phyloP scores from a whole-genome alignment of 1,139 yeast genomes.

The Saccharomyces hybrid region DNA sequence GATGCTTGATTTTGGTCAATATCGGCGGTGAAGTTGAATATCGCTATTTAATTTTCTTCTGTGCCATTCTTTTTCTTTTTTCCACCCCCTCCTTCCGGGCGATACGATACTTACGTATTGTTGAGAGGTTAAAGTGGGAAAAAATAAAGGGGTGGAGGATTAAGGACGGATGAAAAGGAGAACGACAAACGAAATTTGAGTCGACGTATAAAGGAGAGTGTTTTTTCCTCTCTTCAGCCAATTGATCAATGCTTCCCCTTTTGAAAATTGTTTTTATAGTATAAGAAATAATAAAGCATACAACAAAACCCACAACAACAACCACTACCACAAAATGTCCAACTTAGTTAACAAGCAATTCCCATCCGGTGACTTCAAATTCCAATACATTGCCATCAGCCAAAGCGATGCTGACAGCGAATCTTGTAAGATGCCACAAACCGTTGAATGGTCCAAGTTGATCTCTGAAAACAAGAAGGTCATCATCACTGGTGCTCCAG shows the following conservation, averaged over 20 bases:
- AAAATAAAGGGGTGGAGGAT: not conserved
- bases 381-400: constrained; percentile 25
- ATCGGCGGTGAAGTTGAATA: not conserved
- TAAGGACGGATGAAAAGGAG: not conserved
- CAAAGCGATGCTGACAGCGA: constrained; percentile 16
- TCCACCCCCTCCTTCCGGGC: not conserved
- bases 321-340: constrained; percentile 5
- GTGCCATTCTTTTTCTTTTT: not conserved
- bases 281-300: no score
- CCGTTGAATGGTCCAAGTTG: constrained; percentile 25
- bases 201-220: not conserved
- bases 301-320: not conserved
- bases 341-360: constrained; percentile 20
- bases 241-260: no score
- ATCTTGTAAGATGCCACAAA: constrained; percentile 27
- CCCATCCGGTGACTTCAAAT: constrained; percentile 20
- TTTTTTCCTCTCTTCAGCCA: not conserved
- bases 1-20: not conserved
- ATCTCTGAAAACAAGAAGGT: constrained; percentile 35
- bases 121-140: not conserved
- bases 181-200: not conserved
- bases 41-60: not conserved
- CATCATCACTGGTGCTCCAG: constrained; percentile 76
- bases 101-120: not conserved
- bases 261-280: no score